These are phyloP conservation scores for Aspergillus ruber DNA, from an alignment of 2,329 filamentous ascomycete genomes.

Conservation along the genomic window DNA sequence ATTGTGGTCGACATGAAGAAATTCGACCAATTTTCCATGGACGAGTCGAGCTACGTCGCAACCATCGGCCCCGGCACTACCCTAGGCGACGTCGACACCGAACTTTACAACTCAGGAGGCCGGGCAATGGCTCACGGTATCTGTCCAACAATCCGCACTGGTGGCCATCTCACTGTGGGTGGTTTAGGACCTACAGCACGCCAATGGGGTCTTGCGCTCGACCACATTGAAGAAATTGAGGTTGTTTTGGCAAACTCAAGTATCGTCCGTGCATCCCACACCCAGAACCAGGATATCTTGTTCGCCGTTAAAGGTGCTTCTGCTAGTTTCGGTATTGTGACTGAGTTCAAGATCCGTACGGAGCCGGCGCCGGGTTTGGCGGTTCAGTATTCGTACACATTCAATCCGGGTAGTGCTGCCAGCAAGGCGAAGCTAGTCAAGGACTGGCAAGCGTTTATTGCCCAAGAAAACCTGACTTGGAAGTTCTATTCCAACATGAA, in stretches of 20 bases:
- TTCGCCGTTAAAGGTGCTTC: conserved; percentile 32
- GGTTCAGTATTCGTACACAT: conserved; percentile 53
- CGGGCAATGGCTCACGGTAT: conserved; percentile 35
- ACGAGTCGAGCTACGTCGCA: conserved; percentile 24
- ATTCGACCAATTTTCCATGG: conserved; percentile 27
- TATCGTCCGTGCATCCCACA: conserved; percentile 24
- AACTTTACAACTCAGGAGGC: conserved; percentile 22
- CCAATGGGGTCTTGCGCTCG: conserved; percentile 48
- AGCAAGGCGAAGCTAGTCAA: conserved; percentile 48
- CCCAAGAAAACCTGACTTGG: conserved; percentile 50
- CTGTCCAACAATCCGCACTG: conserved; percentile 33
- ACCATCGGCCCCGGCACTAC: conserved; percentile 30
- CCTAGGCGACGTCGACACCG: conserved; percentile 26
- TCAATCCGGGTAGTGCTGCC: conserved; percentile 44
- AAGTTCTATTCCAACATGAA: conserved; percentile 55
- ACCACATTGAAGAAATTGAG: conserved; percentile 43
- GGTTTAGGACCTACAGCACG: conserved; percentile 39
- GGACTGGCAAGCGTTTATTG: conserved; percentile 53
- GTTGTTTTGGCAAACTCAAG: conserved; percentile 42
- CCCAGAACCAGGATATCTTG: conserved; percentile 26
- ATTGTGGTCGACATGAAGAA: conserved; percentile 26
- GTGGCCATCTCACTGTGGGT: conserved; percentile 37
- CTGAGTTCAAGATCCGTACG: conserved; percentile 32
- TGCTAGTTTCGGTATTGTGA: conserved; percentile 34
- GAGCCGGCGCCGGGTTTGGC: conserved; percentile 36